phyloP scores from a whole-genome alignment of 2,329 filamentous ascomycete species.

The Corynespora cassiicola region DNA sequence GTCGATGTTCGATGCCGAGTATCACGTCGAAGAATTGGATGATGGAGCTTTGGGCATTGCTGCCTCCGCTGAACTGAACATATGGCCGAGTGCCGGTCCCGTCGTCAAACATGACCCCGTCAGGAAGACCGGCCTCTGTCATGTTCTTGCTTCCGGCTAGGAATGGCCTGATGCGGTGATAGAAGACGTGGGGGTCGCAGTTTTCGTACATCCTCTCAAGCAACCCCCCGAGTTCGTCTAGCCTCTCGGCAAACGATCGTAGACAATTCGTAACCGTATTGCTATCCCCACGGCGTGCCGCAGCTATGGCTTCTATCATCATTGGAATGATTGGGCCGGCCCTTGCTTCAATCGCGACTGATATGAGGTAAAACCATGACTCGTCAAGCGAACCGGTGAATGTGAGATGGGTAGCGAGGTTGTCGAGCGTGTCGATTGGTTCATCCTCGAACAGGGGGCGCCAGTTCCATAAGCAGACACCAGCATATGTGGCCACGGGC shows the following conservation, averaged over 20 bases:
- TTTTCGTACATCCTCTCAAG: conserved; percentile 92
- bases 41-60: conserved; percentile 94
- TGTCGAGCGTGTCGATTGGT: conserved; percentile 81
- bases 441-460: conserved; percentile 88
- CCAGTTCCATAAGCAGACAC: conserved; percentile 95
- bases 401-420: conserved; percentile 85
- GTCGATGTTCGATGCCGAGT: conserved; percentile 86
- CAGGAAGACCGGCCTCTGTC: conserved; percentile 87
- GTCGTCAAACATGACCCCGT: conserved; percentile 87
- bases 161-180: conserved; percentile 94
- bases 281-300: conserved; percentile 74
- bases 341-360: conserved; percentile 91
- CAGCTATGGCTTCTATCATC: conserved; percentile 86
- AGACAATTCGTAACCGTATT: conserved; percentile 77
- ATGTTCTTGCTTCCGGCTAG: conserved; percentile 98
- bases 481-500: conserved; percentile 92
- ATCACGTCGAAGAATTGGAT: conserved; percentile 98
- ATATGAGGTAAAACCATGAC: conserved; percentile 98
- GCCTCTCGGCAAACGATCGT: conserved; percentile 80
- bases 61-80: conserved; percentile 88
- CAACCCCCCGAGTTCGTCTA: conserved; percentile 82
- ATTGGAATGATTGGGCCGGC: conserved; percentile 85
- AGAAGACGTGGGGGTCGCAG: conserved; percentile 94
- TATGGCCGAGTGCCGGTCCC: conserved; percentile 72
- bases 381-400: conserved; percentile 96